Percentiles rank a stretch among this genome's conserved stretches.
Conservation (phyloP, 192 early-diverging fungal species). For the Chytriomyces sp. region DNA sequence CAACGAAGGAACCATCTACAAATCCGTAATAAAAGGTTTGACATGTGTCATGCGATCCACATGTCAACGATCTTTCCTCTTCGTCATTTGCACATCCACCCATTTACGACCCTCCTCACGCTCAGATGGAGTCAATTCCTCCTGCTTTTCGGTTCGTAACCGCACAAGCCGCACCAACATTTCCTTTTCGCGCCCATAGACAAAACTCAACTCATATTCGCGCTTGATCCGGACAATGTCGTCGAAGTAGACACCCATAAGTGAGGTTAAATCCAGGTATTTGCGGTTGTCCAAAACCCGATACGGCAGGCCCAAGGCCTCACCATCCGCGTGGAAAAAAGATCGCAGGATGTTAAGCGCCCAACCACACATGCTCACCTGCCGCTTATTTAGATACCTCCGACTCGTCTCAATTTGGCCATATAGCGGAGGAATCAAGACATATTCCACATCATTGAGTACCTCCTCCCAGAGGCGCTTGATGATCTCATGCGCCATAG, state of each 20-base stretch:
- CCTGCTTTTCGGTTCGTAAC: slow-evolving; percentile 46
- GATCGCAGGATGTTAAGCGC: slow-evolving; percentile 38
- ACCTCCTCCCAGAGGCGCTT: slow-evolving; percentile 54
- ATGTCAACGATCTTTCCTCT: slow-evolving; percentile 38
- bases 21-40: no score
- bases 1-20: no score
- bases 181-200: slow-evolving; percentile 41
- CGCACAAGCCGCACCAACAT: slow-evolving; percentile 41
- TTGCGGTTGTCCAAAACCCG: slow-evolving; percentile 39
- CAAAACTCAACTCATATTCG: slow-evolving; percentile 50
- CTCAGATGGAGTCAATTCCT: slow-evolving; percentile 29
- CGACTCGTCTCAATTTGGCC: slow-evolving; percentile 47
- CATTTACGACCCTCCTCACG: slow-evolving; percentile 40
- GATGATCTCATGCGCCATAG: slow-evolving; percentile 61
- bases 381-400: slow-evolving; percentile 47
- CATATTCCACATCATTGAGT: slow-evolving; percentile 39
- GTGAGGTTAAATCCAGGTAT: slow-evolving; percentile 35
- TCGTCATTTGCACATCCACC: slow-evolving; percentile 42
- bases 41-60: no score
- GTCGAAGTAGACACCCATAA: slow-evolving; percentile 35
- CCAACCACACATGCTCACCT: slow-evolving; percentile 43
- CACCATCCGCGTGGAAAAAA: slow-evolving; percentile 59
- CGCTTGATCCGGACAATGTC: slow-evolving; percentile 40
- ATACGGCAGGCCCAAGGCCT: slow-evolving; percentile 46
- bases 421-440: slow-evolving; percentile 53